Percentiles rank a stretch among this genome's conserved stretches.
Conservation (phyloP, 192 early-diverging fungal genomes). For the Mortierella antarctica region DNA sequence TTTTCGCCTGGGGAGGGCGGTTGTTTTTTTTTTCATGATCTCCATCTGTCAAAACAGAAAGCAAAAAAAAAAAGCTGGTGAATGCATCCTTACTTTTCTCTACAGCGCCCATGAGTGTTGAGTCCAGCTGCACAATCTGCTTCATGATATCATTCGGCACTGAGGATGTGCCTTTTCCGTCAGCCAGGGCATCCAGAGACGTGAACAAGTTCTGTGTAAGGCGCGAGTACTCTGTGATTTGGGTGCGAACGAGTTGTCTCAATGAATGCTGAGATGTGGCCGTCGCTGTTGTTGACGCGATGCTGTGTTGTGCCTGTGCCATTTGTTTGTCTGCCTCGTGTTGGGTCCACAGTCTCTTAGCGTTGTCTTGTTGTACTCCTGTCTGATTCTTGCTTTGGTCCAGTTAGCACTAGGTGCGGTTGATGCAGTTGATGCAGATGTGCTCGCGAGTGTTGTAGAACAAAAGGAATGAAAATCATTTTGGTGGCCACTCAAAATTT, state of each 20-base stretch:
- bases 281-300: not conserved
- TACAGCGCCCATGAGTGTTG: constrained; percentile 56
- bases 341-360: no score
- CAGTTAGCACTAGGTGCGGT: no score
- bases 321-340: no score
- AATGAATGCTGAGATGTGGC: constrained; percentile 36
- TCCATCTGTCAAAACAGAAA: not conserved
- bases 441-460: no score
- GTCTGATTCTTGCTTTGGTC: no score
- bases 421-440: no score
- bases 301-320: no score
- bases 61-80: not conserved
- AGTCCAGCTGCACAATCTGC: constrained; percentile 55
- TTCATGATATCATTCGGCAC: constrained; percentile 52
- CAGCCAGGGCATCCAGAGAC: constrained; percentile 21
- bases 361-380: no score
- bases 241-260: constrained; percentile 35
- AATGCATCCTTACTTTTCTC: constrained; percentile 54
- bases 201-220: constrained; percentile 38
- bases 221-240: constrained; percentile 48
- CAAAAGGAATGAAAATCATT: no score
- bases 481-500: no score
- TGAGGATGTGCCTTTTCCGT: constrained; percentile 21
- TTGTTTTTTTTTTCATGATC: not conserved
- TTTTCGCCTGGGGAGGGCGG: not conserved